These are phyloP conservation scores for Ilyonectria sp. DNA, from an alignment of 2,329 filamentous ascomycete genomes.

Conservation along the genomic window DNA sequence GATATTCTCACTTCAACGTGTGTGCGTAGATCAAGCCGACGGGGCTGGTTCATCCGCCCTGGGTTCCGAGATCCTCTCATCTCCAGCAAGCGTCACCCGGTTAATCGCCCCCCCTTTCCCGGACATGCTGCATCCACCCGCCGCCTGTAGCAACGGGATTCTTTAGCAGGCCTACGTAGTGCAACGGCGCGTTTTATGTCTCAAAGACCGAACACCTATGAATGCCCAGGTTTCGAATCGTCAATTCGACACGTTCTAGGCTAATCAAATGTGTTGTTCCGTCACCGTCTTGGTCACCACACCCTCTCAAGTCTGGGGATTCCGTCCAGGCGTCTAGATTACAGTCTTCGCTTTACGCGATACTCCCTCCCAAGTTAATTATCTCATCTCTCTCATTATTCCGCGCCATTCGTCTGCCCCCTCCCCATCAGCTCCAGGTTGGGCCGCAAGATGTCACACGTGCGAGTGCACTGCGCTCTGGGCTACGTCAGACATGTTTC, in stretches of 20 bases:
- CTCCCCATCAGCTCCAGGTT: too few species aligned
- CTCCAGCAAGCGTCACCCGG: constrained; percentile 9
- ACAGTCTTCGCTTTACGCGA: too few species aligned
- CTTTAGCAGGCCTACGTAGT: not conserved
- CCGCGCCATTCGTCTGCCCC: too few species aligned
- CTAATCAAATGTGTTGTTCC: not conserved
- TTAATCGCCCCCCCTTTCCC: constrained; percentile 3
- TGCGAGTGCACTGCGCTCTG: not conserved
- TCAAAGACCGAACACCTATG: not conserved
- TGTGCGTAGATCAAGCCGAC: not conserved
- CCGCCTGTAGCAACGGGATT: not conserved
- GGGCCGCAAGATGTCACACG: not conserved
- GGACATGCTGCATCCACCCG: not conserved
- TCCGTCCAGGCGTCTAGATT: too few species aligned
- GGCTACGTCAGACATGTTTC: not conserved
- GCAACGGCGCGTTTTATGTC: not conserved
- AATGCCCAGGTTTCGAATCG: not conserved
- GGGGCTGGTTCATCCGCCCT: constrained; percentile 8
- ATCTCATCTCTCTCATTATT: too few species aligned
- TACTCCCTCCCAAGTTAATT: too few species aligned
- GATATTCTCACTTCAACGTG: not conserved
- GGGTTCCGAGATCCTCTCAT: constrained; percentile 13
- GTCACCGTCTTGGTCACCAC: not conserved
- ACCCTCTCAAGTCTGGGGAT: not conserved
- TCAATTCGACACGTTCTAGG: not conserved